Evolutionary conservation across 169 alveolate species (phyloP), one percentile per base, ranked within the genome.

Genomic region (Cryptosporidium felis): DNA sequence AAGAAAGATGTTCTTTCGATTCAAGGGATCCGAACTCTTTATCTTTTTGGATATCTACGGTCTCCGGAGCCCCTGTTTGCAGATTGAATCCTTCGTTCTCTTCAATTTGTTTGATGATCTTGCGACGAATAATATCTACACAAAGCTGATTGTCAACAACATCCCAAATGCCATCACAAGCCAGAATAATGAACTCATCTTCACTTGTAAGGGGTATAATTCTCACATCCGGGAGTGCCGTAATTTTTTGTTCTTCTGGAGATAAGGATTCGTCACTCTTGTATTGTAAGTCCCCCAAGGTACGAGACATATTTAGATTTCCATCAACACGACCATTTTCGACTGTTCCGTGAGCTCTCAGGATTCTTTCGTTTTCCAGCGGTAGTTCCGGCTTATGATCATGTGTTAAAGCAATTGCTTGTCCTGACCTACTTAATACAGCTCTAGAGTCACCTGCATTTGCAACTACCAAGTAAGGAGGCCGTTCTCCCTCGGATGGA

Each of bases 161-260:
- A 90, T 98, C 99, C 98, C 99, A 98, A 18, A 98, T 96, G 9
- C 99, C 99, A 91, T 97, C 99, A 93, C 99, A 98, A n/a, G 99
- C 99, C 74, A 98, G 94, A 36, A 98, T 92, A 47, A 97, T 90
- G 89, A 98, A 98, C 88, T 97, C 98, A 80, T 95, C 97, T 28
- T 94, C 93, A 9, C 85, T 88, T 0, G 94, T 90, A 58, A 96
- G 81, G 10, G 94, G 92, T 59, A 92, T 92, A 9, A 92, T 92
- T 28, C 94, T 81, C 28, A 97, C 94, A 59, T 98, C 99, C 10
- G 99, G 99, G 66, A 89, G 82, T 12, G 98, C 97, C 3, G 96
- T 95, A 41, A 97, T 97, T 81, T 95, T 92, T 82, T 97, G 98
- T 74, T 96, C 98, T 49, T 93, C 90, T 10, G 96, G 95, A 23